A percentile compares a stretch with the other conserved stretches of the same genome.
Conservation (phyloP, 129 eudicot genomes). For the Flaveria ramosissima region DNA sequence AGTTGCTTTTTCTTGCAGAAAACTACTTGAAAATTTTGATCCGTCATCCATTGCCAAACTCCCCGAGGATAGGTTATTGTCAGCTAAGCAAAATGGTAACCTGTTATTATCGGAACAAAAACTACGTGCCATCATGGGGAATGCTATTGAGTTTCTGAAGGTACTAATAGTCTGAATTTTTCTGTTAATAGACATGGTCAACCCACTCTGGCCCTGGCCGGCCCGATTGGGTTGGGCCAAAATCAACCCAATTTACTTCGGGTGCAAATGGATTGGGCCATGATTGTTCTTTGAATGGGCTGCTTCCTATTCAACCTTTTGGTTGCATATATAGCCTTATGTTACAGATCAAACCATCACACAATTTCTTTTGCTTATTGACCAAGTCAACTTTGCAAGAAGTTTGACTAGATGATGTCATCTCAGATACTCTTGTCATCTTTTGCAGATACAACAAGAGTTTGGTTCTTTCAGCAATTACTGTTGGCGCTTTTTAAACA, state of each 20-base stretch:
- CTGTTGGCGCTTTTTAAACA: constrained; percentile 65
- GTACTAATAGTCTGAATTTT: constrained; percentile 34
- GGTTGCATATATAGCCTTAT: neutral
- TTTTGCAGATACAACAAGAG: constrained; percentile 68
- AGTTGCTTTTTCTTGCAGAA: constrained; percentile 41
- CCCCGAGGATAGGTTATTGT: constrained; percentile 52
- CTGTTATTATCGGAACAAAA: constrained; percentile 10
- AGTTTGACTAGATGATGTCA: constrained; percentile 13
- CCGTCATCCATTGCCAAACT: constrained; percentile 61
- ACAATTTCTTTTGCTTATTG: constrained; percentile 15
- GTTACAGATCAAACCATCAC: neutral
- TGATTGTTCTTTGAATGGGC: neutral
- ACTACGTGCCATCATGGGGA: constrained; percentile 6
- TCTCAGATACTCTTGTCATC: neutral
- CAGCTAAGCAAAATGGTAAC: constrained; percentile 12
- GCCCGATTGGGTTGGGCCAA: neutral
- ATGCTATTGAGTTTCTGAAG: constrained; percentile 40
- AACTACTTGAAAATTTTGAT: constrained; percentile 54
- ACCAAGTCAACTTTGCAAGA: constrained; percentile 4
- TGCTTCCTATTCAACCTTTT: neutral
- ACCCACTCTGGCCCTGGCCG: neutral
- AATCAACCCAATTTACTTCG: neutral
- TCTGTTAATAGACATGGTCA: neutral
- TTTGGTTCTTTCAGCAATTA: constrained; percentile 76
- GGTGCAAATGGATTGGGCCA: constrained; percentile 19